Conservation (phyloP, 2,329 filamentous ascomycete genomes). For the Fusarium decemcellulare region DNA sequence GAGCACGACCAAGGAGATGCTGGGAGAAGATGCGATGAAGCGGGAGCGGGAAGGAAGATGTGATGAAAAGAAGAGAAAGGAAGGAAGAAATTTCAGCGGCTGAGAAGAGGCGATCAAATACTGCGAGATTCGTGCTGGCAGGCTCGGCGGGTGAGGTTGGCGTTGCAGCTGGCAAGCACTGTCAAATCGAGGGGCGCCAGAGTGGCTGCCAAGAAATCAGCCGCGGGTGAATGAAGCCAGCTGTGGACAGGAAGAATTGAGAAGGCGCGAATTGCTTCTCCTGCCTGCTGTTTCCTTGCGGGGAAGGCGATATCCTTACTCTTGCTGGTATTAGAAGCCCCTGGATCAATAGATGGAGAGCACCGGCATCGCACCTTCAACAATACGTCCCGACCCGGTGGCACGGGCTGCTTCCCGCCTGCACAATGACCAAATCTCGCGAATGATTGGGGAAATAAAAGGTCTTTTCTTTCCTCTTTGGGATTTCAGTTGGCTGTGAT, state of each 20-base stretch:
- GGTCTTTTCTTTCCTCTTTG: background rate
- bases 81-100: slow-evolving; percentile 10
- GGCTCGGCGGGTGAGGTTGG: slow-evolving; percentile 6
- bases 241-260: background rate
- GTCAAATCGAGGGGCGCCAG: background rate
- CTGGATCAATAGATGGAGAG: background rate
- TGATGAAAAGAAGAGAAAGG: slow-evolving; percentile 28
- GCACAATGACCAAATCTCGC: background rate
- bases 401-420: background rate
- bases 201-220: background rate
- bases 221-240: background rate
- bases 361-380: background rate
- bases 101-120: slow-evolving; percentile 19
- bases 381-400: background rate
- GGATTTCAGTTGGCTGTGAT: background rate
- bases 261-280: background rate
- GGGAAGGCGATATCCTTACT: background rate
- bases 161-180: slow-evolving; percentile 24
- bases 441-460: background rate
- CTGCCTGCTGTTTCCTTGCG: background rate
- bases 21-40: slow-evolving; percentile 26
- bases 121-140: background rate
- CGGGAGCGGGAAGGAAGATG: slow-evolving; percentile 18
- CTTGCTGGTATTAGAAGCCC: background rate
- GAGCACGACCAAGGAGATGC: slow-evolving; percentile 14